Base-by-base conservation (phyloP, 2,329 filamentous ascomycete species). In the Colletotrichum chrysophilum region DNA sequence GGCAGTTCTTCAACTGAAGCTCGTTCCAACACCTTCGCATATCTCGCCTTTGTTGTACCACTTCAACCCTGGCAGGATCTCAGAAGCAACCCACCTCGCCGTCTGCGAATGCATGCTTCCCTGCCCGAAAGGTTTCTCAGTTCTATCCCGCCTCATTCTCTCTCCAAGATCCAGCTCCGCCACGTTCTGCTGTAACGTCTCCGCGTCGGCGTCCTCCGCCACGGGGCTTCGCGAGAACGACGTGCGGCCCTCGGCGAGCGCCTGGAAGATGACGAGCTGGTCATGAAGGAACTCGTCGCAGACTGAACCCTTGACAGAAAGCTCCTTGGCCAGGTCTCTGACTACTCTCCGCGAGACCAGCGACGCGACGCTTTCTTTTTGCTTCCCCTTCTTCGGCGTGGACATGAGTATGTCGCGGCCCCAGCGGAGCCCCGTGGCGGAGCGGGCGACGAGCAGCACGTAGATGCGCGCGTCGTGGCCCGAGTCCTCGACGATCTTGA, bases 281-380 rank as follows among this genome's bases (percentile, higher is more conserved):
- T 93, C 92, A 81, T 93, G 90, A 16, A 93, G 84, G 79, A 89
- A 87, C 77, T 89, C 85, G 77, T 93, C 91, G 8, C 91, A 88
- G 10, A 70, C 68, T 8, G 74, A 75, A 8, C 16, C 38, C 5
- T 16, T 14, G 3, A 87, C 84, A 1, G 89, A 87, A 3, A 86
- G 83, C 2, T 83, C 78, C 9, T 80, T 79, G 1, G 89, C 82
- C 24, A 92, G 82, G 4, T 86, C 84, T 62, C 81, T 82, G 56
- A 87, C 87, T 5, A 92, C 81, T n/a, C 83, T 85, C 30, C 82
- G 80, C 7, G 89, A 86, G 10, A 91, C 82, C 62, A 87, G 83
- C 36, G 81, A 80, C 24, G 81, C 80, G n/a, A 88, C 62, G 55
- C 83, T 82, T 10, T 70, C 70, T 16, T 80, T 79, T 30, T 77